Evolutionary conservation across 768 basidiomycete species (phyloP).

Genomic region (Tylopilus balloui): DNA sequence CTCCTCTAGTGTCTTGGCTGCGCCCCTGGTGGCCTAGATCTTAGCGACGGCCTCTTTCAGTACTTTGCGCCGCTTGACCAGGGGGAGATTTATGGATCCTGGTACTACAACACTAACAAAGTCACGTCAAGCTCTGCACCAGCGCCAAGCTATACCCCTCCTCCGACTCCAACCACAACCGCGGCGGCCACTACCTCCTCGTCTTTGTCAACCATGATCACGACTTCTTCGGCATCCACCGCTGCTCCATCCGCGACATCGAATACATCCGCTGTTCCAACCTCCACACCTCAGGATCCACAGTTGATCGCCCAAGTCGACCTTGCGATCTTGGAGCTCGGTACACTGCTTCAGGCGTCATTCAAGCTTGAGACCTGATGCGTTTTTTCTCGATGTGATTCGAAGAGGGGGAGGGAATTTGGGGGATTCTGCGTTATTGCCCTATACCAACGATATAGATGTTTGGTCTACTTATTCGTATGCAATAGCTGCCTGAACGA

Average conservation of each 20-base stretch:
- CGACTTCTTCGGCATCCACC: slow-evolving; percentile 8
- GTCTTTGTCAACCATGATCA: slow-evolving; percentile 7
- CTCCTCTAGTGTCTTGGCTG: slow-evolving; percentile 38
- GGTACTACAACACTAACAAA: slow-evolving; percentile 35
- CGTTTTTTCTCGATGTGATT: background rate
- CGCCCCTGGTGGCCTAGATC: slow-evolving; percentile 40
- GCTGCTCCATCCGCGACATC: slow-evolving; percentile 8
- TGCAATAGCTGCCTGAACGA: slow-evolving; percentile 31
- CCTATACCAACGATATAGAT: background rate
- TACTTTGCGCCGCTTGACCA: slow-evolving; percentile 32
- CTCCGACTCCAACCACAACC: slow-evolving; percentile 18
- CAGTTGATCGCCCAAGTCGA: slow-evolving; percentile 23
- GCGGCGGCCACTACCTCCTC: slow-evolving; percentile 7
- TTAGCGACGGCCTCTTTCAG: slow-evolving; percentile 43
- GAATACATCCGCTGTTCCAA: slow-evolving; percentile 5
- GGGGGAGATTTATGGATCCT: slow-evolving; percentile 39
- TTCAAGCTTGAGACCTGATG: slow-evolving; percentile 4
- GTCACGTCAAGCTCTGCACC: slow-evolving; percentile 19
- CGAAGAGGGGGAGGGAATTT: background rate
- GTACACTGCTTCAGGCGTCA: slow-evolving; percentile 17
- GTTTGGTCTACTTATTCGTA: slow-evolving; percentile 9
- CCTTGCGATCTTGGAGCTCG: slow-evolving; percentile 25
- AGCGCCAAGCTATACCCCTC: slow-evolving; percentile 16
- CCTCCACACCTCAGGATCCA: slow-evolving; percentile 18
- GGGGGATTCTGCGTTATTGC: background rate